Evolutionary conservation across 1,284 basidiomycete genomes (phyloP).

Genomic region (Thecaphora thlaspeos): DNA sequence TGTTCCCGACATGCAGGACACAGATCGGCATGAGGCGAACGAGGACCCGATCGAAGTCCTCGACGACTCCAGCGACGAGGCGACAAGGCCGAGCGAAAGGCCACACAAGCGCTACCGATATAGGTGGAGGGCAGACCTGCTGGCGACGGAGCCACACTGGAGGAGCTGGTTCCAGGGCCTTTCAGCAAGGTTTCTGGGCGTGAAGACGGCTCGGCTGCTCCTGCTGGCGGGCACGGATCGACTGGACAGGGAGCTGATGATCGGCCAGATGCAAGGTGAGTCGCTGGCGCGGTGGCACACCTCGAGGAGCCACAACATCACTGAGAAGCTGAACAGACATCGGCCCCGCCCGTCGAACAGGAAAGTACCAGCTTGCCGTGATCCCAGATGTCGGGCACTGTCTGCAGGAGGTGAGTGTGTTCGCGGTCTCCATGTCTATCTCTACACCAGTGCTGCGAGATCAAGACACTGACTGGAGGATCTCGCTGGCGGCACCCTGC

Average conservation of each 20-base stretch:
- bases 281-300: neutral
- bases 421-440: no score
- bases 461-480: no score
- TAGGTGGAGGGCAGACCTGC: constrained; percentile 80
- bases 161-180: constrained; percentile 86
- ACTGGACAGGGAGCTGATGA: constrained; percentile 89
- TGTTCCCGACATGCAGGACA: neutral
- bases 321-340: no score
- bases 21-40: constrained; percentile 6
- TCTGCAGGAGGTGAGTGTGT: constrained; percentile 80
- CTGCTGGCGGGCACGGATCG: constrained; percentile 89
- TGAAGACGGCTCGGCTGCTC: constrained; percentile 77
- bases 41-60: constrained; percentile 19
- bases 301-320: no score
- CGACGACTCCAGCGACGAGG: neutral
- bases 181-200: constrained; percentile 73
- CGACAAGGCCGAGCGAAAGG: neutral
- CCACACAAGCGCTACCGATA: constrained; percentile 12
- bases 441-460: no score
- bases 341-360: constrained; percentile 62
- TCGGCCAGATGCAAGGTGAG: constrained; percentile 79
- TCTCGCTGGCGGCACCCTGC: no score
- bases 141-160: constrained; percentile 87
- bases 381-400: constrained; percentile 86
- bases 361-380: constrained; percentile 92